Conservation (phyloP, 2,329 filamentous ascomycete species). For the Diaporthe vaccinii region DNA sequence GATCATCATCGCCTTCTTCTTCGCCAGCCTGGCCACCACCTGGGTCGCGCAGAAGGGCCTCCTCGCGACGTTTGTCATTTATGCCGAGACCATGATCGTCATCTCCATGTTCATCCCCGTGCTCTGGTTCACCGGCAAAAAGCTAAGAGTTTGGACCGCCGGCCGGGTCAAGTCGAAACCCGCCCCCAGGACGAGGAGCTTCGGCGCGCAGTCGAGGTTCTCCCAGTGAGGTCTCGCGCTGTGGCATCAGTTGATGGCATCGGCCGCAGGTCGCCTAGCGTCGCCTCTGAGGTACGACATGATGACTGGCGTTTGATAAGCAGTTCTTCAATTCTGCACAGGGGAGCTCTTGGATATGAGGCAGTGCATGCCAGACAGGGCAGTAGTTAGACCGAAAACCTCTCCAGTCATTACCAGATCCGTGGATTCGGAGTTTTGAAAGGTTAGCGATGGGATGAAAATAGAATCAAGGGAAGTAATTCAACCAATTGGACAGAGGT, state of each 20-base stretch:
- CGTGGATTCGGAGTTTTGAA: neutral
- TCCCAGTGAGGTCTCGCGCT: slow-evolving; percentile 2
- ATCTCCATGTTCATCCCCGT: slow-evolving; percentile 48
- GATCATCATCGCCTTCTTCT: slow-evolving; percentile 49
- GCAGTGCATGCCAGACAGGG: neutral
- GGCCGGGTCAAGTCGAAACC: slow-evolving; percentile 44
- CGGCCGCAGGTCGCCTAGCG: neutral
- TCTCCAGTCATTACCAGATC: slow-evolving; percentile 10
- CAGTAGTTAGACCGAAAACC: neutral
- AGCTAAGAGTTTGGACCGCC: slow-evolving; percentile 48
- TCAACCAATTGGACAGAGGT: neutral
- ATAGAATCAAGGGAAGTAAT: neutral
- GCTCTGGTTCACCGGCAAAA: slow-evolving; percentile 48
- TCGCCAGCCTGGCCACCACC: slow-evolving; percentile 47
- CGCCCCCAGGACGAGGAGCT: neutral
- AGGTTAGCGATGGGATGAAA: neutral
- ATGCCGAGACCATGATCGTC: slow-evolving; percentile 50
- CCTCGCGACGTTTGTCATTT: slow-evolving; percentile 48
- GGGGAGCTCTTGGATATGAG: neutral
- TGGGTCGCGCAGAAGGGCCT: slow-evolving; percentile 48
- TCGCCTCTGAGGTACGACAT: neutral
- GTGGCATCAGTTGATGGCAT: neutral
- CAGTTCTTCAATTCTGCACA: neutral
- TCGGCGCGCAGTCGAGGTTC: slow-evolving; percentile 28
- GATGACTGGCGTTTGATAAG: neutral